These are phyloP conservation scores for Phytophthora aleatoria DNA, from an alignment of 352 stramenopile species.

Conservation along the genomic window DNA sequence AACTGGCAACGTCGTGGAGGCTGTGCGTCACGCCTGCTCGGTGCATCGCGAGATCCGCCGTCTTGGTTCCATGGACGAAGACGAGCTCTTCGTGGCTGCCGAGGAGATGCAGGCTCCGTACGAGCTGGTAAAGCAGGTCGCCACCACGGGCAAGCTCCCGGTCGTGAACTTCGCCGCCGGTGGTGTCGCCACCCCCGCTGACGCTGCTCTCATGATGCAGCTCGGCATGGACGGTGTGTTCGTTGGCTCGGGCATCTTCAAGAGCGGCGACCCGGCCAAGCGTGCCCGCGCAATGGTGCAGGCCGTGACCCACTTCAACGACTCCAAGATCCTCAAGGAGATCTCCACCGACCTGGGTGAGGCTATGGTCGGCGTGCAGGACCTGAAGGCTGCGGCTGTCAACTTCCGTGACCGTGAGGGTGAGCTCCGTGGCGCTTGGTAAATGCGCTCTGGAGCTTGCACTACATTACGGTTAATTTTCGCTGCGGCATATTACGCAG, in stretches of 20 bases:
- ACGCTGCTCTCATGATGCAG: slow-evolving; percentile 99
- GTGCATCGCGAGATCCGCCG: slow-evolving; percentile 93
- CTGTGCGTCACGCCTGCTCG: slow-evolving; percentile 94
- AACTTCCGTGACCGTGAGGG: slow-evolving; percentile 98
- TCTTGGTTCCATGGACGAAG: slow-evolving; percentile 93
- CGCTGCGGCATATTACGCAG: slow-evolving; percentile 2
- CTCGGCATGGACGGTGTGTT: slow-evolving; percentile 99
- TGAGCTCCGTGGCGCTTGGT: slow-evolving; percentile 75
- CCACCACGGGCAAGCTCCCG: slow-evolving; percentile 90
- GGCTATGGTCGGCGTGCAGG: slow-evolving; percentile 97
- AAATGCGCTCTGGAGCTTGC: slow-evolving; percentile 27
- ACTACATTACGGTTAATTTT: slow-evolving; percentile 9
- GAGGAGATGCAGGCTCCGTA: slow-evolving; percentile 97
- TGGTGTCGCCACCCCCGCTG: slow-evolving; percentile 97
- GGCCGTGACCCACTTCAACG: slow-evolving; percentile 97
- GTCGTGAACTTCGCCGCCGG: slow-evolving; percentile 99
- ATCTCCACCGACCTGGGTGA: slow-evolving; percentile 95
- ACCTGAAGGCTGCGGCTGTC: slow-evolving; percentile 94
- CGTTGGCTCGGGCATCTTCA: slow-evolving; percentile 98
- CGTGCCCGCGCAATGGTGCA: slow-evolving; percentile 96
- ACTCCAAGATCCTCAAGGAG: slow-evolving; percentile 97
- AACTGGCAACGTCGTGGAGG: slow-evolving; percentile 98
- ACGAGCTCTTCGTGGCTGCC: slow-evolving; percentile 97
- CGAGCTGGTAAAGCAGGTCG: slow-evolving; percentile 93
- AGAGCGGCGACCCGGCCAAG: slow-evolving; percentile 94